Evolutionary conservation across 140 eudicot species (phyloP).

Genomic region (Ambrosia hybrid): DNA sequence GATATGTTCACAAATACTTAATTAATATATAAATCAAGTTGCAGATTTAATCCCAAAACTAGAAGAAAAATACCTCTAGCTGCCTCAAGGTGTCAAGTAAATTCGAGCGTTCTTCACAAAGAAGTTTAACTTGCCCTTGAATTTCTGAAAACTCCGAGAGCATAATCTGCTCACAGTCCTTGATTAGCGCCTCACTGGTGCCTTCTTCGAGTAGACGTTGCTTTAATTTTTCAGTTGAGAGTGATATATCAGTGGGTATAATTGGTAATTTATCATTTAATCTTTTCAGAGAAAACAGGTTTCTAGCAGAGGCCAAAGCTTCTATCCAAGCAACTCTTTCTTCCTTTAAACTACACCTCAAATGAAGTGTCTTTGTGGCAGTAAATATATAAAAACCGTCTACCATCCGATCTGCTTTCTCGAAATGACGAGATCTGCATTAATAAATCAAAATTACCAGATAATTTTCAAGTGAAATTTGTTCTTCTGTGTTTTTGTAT

Average conservation of each 20-base stretch:
- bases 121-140: conserved; percentile 62
- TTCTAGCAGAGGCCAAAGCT: conserved; percentile 67
- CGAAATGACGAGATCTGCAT: conserved; percentile 83
- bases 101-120: conserved; percentile 68
- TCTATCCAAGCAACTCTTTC: conserved; percentile 84
- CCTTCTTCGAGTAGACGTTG: conserved; percentile 75
- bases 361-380: conserved; percentile 88
- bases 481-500: neutral
- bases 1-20: conserved; percentile 21
- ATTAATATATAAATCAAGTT: neutral
- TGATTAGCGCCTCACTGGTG: conserved; percentile 54
- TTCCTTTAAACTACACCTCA: conserved; percentile 55
- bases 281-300: conserved; percentile 50
- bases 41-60: neutral
- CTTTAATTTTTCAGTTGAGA: conserved; percentile 73
- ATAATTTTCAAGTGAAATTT: neutral
- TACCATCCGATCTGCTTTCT: conserved; percentile 77
- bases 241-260: conserved; percentile 47
- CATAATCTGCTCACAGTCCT: conserved; percentile 93
- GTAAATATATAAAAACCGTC: conserved; percentile 79
- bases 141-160: conserved; percentile 65
- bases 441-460: conserved; percentile 11
- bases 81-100: conserved; percentile 80
- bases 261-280: conserved; percentile 42
- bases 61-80: conserved; percentile 56